phyloP scores from a whole-genome alignment of 352 stramenopile genomes.

The Phytophthora citrophthora region DNA sequence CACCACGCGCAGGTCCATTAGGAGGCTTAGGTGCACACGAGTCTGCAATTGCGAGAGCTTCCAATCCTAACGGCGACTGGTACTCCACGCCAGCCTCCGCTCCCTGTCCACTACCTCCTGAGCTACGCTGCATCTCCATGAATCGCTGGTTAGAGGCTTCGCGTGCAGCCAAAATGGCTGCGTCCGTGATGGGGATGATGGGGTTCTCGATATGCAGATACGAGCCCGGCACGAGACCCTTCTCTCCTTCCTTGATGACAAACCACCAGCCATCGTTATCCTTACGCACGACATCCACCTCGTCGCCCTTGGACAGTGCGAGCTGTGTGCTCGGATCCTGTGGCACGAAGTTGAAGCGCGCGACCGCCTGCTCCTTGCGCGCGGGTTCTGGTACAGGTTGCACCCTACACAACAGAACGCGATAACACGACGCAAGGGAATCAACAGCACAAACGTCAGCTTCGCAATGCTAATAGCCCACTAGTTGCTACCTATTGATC shows the following conservation, averaged over 20 bases:
- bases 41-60: slow-evolving; percentile 35
- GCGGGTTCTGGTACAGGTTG: slow-evolving; percentile 38
- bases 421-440: slow-evolving; percentile 22
- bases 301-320: slow-evolving; percentile 70
- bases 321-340: slow-evolving; percentile 76
- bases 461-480: background rate
- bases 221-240: slow-evolving; percentile 79
- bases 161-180: slow-evolving; percentile 68
- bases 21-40: slow-evolving; percentile 44
- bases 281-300: slow-evolving; percentile 81
- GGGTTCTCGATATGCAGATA: slow-evolving; percentile 79
- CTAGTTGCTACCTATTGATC: background rate
- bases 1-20: slow-evolving; percentile 42
- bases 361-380: slow-evolving; percentile 71
- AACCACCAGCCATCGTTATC: slow-evolving; percentile 88
- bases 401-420: slow-evolving; percentile 25
- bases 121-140: slow-evolving; percentile 50
- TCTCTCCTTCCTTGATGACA: slow-evolving; percentile 76
- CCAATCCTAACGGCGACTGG: slow-evolving; percentile 44
- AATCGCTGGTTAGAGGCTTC: slow-evolving; percentile 83
- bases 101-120: slow-evolving; percentile 26
- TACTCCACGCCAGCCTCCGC: slow-evolving; percentile 44
- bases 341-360: slow-evolving; percentile 81
- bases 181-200: slow-evolving; percentile 56
- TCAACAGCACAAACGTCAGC: slow-evolving; percentile 6